Percentiles rank a stretch among this genome's conserved stretches.
Conservation (phyloP, 192 early-diverging fungal genomes). For the Umbelopsis sp. region DNA sequence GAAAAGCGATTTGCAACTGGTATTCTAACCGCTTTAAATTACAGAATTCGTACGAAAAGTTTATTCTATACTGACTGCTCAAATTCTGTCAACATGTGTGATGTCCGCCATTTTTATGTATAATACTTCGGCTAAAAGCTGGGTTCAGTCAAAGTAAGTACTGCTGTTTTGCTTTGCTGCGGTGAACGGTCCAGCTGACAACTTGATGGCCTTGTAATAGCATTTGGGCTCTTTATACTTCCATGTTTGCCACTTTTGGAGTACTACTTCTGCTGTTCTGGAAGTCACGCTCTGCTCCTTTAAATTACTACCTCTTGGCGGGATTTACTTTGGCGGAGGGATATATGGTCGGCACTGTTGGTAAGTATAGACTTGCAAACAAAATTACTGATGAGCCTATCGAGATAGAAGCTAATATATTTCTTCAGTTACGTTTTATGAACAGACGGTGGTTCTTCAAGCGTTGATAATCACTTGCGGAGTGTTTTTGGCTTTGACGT, state of each 20-base stretch:
- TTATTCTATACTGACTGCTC: conserved; percentile 67
- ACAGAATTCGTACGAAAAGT: conserved; percentile 72
- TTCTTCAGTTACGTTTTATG: conserved; percentile 63
- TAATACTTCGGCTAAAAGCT: conserved; percentile 48
- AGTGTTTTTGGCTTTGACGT: conserved; percentile 71
- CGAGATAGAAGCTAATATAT: background rate
- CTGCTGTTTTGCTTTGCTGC: background rate
- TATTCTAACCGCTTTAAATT: background rate
- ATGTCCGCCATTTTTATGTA: conserved; percentile 63
- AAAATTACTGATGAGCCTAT: background rate
- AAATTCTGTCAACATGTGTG: conserved; percentile 60
- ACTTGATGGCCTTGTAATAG: conserved; percentile 28
- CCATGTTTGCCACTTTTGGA: conserved; percentile 53
- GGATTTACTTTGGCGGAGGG: conserved; percentile 64
- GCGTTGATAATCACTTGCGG: conserved; percentile 73
- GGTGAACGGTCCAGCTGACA: background rate
- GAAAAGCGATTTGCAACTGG: background rate
- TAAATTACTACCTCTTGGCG: conserved; percentile 63
- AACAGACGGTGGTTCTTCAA: conserved; percentile 67
- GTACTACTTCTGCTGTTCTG: conserved; percentile 53
- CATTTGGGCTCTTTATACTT: conserved; percentile 60
- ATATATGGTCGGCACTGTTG: conserved; percentile 39
- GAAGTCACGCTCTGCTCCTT: conserved; percentile 63
- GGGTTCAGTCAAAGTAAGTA: conserved; percentile 55
- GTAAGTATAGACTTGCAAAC: conserved; percentile 26